Percentiles rank a stretch among this genome's conserved stretches.
Evolutionary conservation across 768 basidiomycete species (phyloP).

Genomic region (Tulasnella sp.): DNA sequence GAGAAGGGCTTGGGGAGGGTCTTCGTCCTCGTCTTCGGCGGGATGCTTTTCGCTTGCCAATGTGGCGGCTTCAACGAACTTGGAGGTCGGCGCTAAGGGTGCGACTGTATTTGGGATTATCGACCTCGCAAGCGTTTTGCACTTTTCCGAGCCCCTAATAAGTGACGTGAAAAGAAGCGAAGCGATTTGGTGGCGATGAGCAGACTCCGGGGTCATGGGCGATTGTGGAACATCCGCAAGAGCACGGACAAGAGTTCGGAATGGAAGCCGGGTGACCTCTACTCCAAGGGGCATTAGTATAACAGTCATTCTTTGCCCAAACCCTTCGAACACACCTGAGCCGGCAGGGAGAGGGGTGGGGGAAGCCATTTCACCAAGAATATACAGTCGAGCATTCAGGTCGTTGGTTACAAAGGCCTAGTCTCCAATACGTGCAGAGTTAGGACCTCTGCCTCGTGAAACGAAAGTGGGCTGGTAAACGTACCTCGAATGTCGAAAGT

Average conservation of each 20-base stretch:
- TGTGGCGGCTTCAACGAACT: slow-evolving; percentile 46
- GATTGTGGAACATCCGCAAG: slow-evolving; percentile 64
- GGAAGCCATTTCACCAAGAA: slow-evolving; percentile 64
- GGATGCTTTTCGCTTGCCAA: slow-evolving; percentile 53
- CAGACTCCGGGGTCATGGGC: slow-evolving; percentile 58
- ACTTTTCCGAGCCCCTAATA: slow-evolving; percentile 57
- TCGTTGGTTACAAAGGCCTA: slow-evolving; percentile 65
- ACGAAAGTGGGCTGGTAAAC: slow-evolving; percentile 26
- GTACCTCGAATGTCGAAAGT: slow-evolving; percentile 81
- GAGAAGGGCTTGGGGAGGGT: slow-evolving; percentile 65
- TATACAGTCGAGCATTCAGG: slow-evolving; percentile 40
- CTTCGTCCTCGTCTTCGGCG: slow-evolving; percentile 48
- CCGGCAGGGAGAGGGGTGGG: slow-evolving; percentile 43
- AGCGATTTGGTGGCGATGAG: slow-evolving; percentile 72
- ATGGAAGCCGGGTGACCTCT: slow-evolving; percentile 47
- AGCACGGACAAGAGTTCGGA: slow-evolving; percentile 64
- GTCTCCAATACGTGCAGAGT: background rate
- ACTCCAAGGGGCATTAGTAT: background rate
- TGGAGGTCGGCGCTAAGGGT: slow-evolving; percentile 56
- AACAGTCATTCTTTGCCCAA: background rate
- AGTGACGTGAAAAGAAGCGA: slow-evolving; percentile 80
- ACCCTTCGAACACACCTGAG: slow-evolving; percentile 43
- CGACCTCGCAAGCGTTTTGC: slow-evolving; percentile 48
- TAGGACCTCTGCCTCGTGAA: background rate
- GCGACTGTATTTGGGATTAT: slow-evolving; percentile 53